Percentiles rank a stretch among this genome's conserved stretches.
phyloP scores from a whole-genome alignment of 257 asterid genomes.

The Petunia secreta region DNA sequence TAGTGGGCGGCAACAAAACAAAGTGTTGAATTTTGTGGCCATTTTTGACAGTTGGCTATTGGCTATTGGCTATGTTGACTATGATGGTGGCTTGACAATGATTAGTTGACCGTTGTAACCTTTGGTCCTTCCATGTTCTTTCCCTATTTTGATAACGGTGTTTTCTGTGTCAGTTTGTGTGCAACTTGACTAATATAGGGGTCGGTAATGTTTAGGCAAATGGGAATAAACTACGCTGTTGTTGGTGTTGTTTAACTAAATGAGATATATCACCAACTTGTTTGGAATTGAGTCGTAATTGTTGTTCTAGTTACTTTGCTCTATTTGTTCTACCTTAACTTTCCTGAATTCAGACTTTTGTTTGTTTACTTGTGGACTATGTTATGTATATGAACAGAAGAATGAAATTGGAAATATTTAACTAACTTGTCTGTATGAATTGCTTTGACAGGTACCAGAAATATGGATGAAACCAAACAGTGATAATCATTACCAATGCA shows the following conservation, averaged over 20 bases:
- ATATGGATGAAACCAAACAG: constrained; percentile 92
- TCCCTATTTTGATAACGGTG: background rate
- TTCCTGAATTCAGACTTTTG: background rate
- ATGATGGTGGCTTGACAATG: constrained; percentile 38
- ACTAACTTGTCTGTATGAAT: background rate
- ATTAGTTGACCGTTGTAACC: constrained; percentile 51
- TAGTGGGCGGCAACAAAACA: constrained; percentile 44
- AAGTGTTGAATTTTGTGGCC: constrained; percentile 37
- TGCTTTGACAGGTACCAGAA: constrained; percentile 67
- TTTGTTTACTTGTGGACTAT: background rate
- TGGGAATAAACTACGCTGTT: no score
- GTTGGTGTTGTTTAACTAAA: background rate
- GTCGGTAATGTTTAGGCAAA: no score
- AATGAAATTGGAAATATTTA: background rate
- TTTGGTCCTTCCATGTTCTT: background rate
- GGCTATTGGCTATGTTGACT: constrained; percentile 35
- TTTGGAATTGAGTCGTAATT: background rate
- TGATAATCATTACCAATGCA: constrained; percentile 62
- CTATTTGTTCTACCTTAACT: background rate
- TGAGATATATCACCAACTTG: background rate
- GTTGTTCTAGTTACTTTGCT: background rate
- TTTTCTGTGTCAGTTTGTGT: background rate
- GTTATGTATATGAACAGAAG: background rate
- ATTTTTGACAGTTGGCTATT: constrained; percentile 26
- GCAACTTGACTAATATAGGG: background rate